Base-by-base conservation (phyloP, 139 green algal species). In the Yamagishiella unicocca region DNA sequence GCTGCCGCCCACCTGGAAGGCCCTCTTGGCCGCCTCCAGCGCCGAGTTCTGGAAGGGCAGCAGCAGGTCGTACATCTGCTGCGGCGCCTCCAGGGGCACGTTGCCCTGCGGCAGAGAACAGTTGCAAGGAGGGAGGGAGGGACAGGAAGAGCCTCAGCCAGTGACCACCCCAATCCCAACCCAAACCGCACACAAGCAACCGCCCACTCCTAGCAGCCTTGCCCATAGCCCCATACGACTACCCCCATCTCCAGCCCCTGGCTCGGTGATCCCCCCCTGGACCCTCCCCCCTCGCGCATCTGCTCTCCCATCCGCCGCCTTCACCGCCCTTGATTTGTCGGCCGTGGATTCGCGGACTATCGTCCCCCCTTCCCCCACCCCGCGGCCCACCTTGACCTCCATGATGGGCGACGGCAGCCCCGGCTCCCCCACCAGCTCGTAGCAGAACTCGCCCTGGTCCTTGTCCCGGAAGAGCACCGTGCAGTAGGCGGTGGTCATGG, bases 351-450 rank as follows among this genome's bases (percentile, higher is more conserved):
- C 50, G 12, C 50, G 12, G 50, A 25, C 50, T 17, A 12, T 12
- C 55, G 21, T 66, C 55, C 55, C 55, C 55, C 55, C 62, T 71
- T 40, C 8, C 4, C 67, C 4, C 9, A 19, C 17, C 73, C n/a
- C 5, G 17, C n/a, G n/a, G n/a, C 55, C 55, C 33, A 89, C 89
- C 74, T 91, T 90, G 61, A 85, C 53, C 54, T 93, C 89, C 89
- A 94, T 88, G 72, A 90, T 84, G 0, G 93, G 90, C 8, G 88
- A 76, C 1, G 95, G 94, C 50, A 93, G 91, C 45, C 84, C 62
- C 14, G 93, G 87, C 80, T 94, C 87, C 12, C 93, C 95, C 58
- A 90, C 81, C 46, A 97, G 86, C 92, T 96, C 93, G 73, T 95
- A 95, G 25, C 76, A 81, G 81, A 96, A 96, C 87, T 94, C 86